Percentiles rank a stretch among this genome's conserved stretches.
phyloP scores from a whole-genome alignment of 1,284 basidiomycete species.

The Malassezia obtusa region DNA sequence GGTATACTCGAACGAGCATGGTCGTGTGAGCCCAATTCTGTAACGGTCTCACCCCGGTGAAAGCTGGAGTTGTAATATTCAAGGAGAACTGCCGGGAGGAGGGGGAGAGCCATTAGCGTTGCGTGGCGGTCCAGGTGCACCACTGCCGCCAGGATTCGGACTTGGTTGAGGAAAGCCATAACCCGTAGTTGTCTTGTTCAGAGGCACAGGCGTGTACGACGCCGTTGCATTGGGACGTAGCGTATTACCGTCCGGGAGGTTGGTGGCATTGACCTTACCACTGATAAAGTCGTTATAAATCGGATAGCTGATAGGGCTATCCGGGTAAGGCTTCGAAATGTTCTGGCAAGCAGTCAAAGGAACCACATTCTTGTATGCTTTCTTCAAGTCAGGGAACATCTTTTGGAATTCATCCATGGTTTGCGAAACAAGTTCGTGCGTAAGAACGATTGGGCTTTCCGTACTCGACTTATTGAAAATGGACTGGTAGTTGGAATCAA shows the following conservation, averaged over 20 bases:
- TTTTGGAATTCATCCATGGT: conserved; percentile 37
- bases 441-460: conserved; percentile 47
- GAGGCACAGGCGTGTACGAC: not conserved
- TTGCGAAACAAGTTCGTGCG: conserved; percentile 39
- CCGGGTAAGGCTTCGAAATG: conserved; percentile 49
- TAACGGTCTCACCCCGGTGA: no score
- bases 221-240: conserved; percentile 18
- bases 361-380: conserved; percentile 38
- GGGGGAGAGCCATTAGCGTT: no score
- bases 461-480: conserved; percentile 48
- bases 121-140: not conserved
- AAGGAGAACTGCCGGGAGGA: no score
- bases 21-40: no score
- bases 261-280: conserved; percentile 30
- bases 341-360: conserved; percentile 42
- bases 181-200: not conserved
- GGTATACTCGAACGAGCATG: no score
- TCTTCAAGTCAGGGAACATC: conserved; percentile 33
- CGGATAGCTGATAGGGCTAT: conserved; percentile 47
- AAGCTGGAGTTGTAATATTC: no score
- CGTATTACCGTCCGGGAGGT: conserved; percentile 21
- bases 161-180: not conserved
- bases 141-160: not conserved
- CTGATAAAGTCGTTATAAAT: conserved; percentile 28
- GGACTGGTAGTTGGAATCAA: conserved; percentile 51